A percentile compares a stretch with the other conserved stretches of the same genome.
These are phyloP conservation scores for Carex pumila DNA, from an alignment of 176 grass and related monocot genomes.

Conservation along the genomic window DNA sequence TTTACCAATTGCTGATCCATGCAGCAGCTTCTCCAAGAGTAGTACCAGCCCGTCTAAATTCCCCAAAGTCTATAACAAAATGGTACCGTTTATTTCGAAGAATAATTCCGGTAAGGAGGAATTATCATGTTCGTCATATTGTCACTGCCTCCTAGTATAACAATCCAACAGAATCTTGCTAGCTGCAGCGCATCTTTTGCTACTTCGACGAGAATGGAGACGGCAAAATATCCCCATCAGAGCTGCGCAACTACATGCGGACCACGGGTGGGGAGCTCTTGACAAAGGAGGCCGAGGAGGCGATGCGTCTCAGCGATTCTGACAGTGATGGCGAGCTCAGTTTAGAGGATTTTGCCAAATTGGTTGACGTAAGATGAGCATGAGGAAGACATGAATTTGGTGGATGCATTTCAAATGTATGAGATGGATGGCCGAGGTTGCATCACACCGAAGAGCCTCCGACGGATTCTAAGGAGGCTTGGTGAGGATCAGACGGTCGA, in stretches of 20 bases:
- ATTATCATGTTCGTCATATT: too few relatives aligned
- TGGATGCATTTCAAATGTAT: conserved; percentile 36
- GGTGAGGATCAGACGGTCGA: conserved; percentile 27
- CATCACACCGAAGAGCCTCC: conserved; percentile 38
- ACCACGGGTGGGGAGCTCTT: conserved; percentile 16
- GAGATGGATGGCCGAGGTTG: conserved; percentile 24
- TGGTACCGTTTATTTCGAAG: not conserved
- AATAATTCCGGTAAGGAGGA: not conserved
- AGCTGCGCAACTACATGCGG: conserved; percentile 26
- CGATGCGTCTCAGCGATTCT: conserved; percentile 14
- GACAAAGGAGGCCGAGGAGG: conserved; percentile 14
- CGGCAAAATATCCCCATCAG: conserved; percentile 32
- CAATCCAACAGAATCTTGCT: not conserved
- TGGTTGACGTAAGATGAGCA: conserved; percentile 22
- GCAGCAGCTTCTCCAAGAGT: not conserved
- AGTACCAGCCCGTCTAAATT: not conserved
- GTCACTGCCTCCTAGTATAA: not conserved
- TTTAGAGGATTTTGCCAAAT: conserved; percentile 27
- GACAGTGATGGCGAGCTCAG: conserved; percentile 32
- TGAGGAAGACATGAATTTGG: conserved; percentile 23
- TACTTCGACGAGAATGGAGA: conserved; percentile 36
- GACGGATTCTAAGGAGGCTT: not conserved
- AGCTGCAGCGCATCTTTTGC: conserved; percentile 22
- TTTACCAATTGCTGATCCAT: not conserved
- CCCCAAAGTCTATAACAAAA: not conserved